phyloP scores from a whole-genome alignment of 106 monocot genomes.

The Narthecium ossifragum region DNA sequence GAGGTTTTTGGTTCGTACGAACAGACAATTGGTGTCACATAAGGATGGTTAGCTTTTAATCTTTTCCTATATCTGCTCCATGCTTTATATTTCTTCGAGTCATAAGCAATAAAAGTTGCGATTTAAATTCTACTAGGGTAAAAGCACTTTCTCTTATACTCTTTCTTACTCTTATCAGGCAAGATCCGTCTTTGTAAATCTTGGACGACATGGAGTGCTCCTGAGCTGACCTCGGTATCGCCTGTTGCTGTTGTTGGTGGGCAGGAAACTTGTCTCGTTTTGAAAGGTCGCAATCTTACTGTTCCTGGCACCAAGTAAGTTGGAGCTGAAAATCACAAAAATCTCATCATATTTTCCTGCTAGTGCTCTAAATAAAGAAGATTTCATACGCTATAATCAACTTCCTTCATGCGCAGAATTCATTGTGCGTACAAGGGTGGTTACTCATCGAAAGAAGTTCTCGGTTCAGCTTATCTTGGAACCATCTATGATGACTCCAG shows the following conservation, averaged over 20 bases:
- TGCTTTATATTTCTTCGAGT: too few species aligned
- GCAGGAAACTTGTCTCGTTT: conserved; percentile 56
- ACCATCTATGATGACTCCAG: conserved; percentile 76
- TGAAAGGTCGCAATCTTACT: conserved; percentile 79
- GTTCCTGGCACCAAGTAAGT: conserved; percentile 89
- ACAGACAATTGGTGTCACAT: conserved; percentile 62
- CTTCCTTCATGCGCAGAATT: conserved; percentile 45
- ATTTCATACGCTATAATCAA: too few species aligned
- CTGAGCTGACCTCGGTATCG: conserved; percentile 70
- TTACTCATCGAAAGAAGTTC: conserved; percentile 75
- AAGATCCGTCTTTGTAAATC: conserved; percentile 65
- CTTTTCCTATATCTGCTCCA: too few species aligned
- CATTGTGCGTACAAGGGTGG: conserved; percentile 80
- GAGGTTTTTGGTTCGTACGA: conserved; percentile 77
- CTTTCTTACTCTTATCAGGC: conserved; percentile 32
- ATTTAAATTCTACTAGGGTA: too few species aligned
- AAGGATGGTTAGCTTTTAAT: conserved; percentile 70
- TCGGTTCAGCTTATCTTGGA: conserved; percentile 62
- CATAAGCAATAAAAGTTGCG: too few species aligned
- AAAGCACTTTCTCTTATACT: too few species aligned
- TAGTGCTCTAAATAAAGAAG: too few species aligned
- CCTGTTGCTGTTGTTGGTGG: conserved; percentile 89
- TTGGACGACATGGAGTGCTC: conserved; percentile 81
- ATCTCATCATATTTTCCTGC: too few species aligned
- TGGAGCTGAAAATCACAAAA: too few species aligned